Conservation (phyloP, 1,284 basidiomycete species). For the Naganishia cerealis region DNA sequence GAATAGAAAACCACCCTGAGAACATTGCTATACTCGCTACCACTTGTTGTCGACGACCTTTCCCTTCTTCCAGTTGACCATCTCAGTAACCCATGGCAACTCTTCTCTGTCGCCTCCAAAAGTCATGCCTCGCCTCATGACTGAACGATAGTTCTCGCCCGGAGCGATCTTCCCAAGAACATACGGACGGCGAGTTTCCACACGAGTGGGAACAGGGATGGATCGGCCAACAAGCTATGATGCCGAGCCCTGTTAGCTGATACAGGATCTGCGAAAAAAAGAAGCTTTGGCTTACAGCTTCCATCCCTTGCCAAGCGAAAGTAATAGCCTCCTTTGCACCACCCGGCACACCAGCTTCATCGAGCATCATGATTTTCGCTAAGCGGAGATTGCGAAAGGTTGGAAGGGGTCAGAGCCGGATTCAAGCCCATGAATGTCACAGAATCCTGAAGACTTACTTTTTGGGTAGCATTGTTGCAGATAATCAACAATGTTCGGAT, state of each 20-base stretch:
- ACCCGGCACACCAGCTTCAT: constrained; percentile 35
- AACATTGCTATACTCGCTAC: constrained; percentile 9
- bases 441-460: constrained; percentile 1
- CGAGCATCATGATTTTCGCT: constrained; percentile 37
- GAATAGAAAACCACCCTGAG: not conserved
- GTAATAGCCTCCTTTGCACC: constrained; percentile 38
- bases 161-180: constrained; percentile 37
- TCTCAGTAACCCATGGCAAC: constrained; percentile 39
- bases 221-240: constrained; percentile 38
- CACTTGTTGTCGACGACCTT: constrained; percentile 22
- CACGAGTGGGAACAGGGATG: constrained; percentile 36
- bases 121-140: constrained; percentile 37
- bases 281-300: constrained; percentile 30
- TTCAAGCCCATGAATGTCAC: not conserved
- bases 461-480: constrained; percentile 33
- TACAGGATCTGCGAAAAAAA: not conserved
- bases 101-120: constrained; percentile 36
- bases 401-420: constrained; percentile 2
- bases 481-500: constrained; percentile 37
- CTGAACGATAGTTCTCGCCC: constrained; percentile 35
- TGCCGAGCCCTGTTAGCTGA: not conserved
- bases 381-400: too few species aligned
- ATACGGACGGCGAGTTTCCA: constrained; percentile 35
- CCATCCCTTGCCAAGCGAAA: constrained; percentile 39
- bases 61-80: constrained; percentile 32